These are phyloP conservation scores for Bipolaris gigantea DNA, from an alignment of 2,329 filamentous ascomycete genomes.

Conservation along the genomic window DNA sequence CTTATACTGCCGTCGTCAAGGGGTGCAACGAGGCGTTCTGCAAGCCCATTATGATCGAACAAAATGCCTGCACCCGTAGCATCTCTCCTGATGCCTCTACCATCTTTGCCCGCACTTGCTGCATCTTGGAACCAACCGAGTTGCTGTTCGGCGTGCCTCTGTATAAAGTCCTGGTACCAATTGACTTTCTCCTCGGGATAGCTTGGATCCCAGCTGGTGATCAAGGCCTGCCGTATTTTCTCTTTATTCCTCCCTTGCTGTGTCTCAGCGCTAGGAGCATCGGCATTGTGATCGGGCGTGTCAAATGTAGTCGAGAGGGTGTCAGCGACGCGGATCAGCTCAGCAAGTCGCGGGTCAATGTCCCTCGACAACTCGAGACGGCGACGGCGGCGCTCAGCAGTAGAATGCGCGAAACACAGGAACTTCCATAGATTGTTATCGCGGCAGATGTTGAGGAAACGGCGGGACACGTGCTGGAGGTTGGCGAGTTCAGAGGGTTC, in stretches of 20 bases:
- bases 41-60: conserved; percentile 58
- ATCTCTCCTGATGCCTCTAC: conserved; percentile 56
- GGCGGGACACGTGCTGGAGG: conserved; percentile 70
- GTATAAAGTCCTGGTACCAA: conserved; percentile 90
- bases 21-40: conserved; percentile 70
- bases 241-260: conserved; percentile 35
- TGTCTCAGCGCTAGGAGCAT: conserved; percentile 36
- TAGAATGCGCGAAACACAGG: conserved; percentile 71
- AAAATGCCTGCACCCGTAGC: conserved; percentile 71
- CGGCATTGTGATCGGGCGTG: conserved; percentile 26
- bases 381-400: conserved; percentile 64
- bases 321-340: conserved; percentile 48
- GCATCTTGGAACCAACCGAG: conserved; percentile 77
- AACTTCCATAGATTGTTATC: conserved; percentile 77
- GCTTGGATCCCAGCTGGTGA: conserved; percentile 82
- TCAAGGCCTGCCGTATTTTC: conserved; percentile 57
- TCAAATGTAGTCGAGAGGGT: conserved; percentile 33
- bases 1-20: conserved; percentile 87
- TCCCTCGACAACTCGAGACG: conserved; percentile 31
- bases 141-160: conserved; percentile 72
- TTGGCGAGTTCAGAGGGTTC: conserved; percentile 65
- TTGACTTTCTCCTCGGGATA: conserved; percentile 71
- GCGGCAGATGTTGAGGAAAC: conserved; percentile 67
- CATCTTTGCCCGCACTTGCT: conserved; percentile 42
- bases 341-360: conserved; percentile 49